Base-by-base conservation (phyloP, 2,329 filamentous ascomycete genomes). In the Tolypocladium guangdongense region DNA sequence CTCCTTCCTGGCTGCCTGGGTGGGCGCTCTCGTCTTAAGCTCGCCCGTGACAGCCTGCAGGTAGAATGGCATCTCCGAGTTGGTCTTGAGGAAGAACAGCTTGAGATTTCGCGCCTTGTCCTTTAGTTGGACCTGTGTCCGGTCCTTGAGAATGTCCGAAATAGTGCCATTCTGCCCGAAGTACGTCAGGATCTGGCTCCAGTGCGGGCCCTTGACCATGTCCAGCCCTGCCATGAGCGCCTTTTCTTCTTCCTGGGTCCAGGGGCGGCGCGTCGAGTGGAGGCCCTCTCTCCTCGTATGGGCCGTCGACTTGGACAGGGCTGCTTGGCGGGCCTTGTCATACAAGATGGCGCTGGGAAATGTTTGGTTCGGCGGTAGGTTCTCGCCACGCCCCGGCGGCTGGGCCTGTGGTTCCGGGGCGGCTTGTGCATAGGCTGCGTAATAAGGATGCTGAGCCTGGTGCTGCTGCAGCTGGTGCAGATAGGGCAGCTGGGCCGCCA, bases 91-190 rank as follows among this genome's bases (percentile, higher is more conserved):
- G 68, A 95, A 95, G 72, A 93, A 95, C 0, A 96, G 72, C 68
- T 95, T 96, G 49, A 95, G 71, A 59, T 96, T 96, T 50, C 90
- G 78, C 1, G 90, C 90, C 69, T 96, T 96, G 65, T 96, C 90
- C 68, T 96, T 96, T 14, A 95, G 76, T 65, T 95, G 90, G 0
- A 96, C 90, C 64, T 96, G 90, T 46, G 90, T 95, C 36, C 90
- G 81, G 65, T 95, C 90, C 60, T 91, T 92, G 22, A 95, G 76
- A 27, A 92, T 87, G 60, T 92, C 86, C 48, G 84, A 91, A 27
- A 92, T 81, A 0, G 85, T 87, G 6, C 90, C 90, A 43, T 86
- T 87, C 0, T 82, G 79, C 0, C 90, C 90, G 65, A 92, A 95
- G 43, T 95, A 78, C 2, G 85, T 85, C 14, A 96, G 74, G 48